phyloP scores from a whole-genome alignment of 192 early-diverging fungal species.

The Backusella circina region DNA sequence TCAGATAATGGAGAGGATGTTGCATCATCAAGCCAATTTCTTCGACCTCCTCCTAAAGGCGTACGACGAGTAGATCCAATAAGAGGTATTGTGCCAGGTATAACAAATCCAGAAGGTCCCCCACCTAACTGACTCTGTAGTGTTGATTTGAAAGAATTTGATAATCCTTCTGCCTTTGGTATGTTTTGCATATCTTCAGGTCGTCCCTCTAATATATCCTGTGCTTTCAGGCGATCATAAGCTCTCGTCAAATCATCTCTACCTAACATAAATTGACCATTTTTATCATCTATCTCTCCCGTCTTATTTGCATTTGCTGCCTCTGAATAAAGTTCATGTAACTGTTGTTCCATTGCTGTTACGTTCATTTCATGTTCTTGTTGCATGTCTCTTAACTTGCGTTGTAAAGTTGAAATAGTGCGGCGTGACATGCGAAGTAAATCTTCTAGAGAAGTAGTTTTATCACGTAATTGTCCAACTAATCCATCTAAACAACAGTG shows the following conservation, averaged over 20 bases:
- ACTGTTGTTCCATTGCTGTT: constrained; percentile 62
- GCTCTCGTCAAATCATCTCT: constrained; percentile 31
- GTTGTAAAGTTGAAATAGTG: constrained; percentile 71
- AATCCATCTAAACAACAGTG: constrained; percentile 27
- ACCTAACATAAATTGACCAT: constrained; percentile 14
- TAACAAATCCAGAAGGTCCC: constrained; percentile 26
- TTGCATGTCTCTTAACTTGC: constrained; percentile 63
- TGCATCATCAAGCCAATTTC: not conserved
- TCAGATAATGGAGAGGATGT: not conserved
- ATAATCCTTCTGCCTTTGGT: constrained; percentile 28
- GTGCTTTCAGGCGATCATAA: constrained; percentile 33
- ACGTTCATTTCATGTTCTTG: constrained; percentile 67
- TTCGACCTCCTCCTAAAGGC: not conserved
- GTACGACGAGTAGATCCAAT: constrained; percentile 29
- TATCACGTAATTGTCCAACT: constrained; percentile 53
- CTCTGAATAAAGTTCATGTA: constrained; percentile 60
- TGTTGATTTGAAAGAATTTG: constrained; percentile 25
- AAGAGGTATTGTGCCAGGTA: constrained; percentile 29
- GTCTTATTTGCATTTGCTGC: constrained; percentile 54
- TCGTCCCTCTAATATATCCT: constrained; percentile 33
- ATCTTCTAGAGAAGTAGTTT: constrained; percentile 45
- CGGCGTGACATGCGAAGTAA: constrained; percentile 73
- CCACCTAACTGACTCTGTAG: constrained; percentile 17
- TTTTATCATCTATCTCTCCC: constrained; percentile 35
- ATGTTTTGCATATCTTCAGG: constrained; percentile 14